These are phyloP conservation scores for Vigna trinervia DNA, from an alignment of 306 rosid species.

Conservation along the genomic window DNA sequence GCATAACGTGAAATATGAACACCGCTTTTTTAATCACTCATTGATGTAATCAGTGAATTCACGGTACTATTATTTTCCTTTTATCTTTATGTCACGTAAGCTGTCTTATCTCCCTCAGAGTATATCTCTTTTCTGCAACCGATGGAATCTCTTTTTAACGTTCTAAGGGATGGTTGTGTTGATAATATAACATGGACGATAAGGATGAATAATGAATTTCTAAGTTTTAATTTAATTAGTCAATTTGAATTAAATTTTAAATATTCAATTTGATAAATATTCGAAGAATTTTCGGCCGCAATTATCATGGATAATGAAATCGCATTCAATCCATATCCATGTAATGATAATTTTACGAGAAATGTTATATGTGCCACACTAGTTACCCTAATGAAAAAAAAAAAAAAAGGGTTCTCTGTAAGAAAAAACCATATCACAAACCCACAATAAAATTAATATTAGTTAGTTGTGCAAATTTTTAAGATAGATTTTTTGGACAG, in stretches of 20 bases:
- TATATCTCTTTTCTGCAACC: background rate
- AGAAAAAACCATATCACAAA: too few species aligned
- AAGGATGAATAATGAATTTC: too few species aligned
- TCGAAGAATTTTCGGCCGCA: too few species aligned
- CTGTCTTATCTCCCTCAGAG: background rate
- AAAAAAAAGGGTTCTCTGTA: too few species aligned
- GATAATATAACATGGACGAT: too few species aligned
- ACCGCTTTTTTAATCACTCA: background rate
- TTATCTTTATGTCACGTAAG: slow-evolving; percentile 11
- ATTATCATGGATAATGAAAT: background rate
- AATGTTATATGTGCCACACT: background rate
- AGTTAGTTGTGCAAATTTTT: too few species aligned
- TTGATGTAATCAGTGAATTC: background rate
- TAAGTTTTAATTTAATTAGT: background rate
- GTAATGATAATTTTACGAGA: background rate
- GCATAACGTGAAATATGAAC: background rate
- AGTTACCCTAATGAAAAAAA: background rate
- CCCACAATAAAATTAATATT: too few species aligned
- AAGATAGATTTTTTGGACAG: too few species aligned
- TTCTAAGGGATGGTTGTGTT: background rate
- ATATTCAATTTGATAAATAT: background rate
- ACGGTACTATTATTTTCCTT: background rate
- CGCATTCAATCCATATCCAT: background rate
- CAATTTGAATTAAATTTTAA: too few species aligned
- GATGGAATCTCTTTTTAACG: background rate